Base-by-base conservation (phyloP, 2,329 filamentous ascomycete species). In the Orbilia quercus region DNA sequence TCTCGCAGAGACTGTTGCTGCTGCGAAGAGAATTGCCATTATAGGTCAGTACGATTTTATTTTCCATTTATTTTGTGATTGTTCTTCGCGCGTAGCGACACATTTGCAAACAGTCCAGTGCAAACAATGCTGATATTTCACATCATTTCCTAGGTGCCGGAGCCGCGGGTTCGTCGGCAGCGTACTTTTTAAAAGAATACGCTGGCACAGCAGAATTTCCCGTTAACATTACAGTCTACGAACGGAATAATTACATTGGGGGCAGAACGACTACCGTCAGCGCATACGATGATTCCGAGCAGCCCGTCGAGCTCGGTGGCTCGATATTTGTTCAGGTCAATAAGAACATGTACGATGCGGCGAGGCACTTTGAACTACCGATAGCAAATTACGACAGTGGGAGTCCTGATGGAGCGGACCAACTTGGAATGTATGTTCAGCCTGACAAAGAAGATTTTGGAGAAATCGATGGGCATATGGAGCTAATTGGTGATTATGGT, bases 301-400 rank as follows among this genome's bases (percentile, higher is more conserved):
- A 88, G 40, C 90, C 90, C 0, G 86, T 96, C 36, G 95, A 99
- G 80, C 84, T 98, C 0, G 95, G 95, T 14, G 95, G 91, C 9
- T 94, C 90, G 74, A 96, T 98, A 77, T 99, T 98, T 79, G 91
- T 98, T 47, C 80, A 89, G 53, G 86, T 90, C 45, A 99, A 98
- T 79, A 83, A 88, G 40, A 96, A 96, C 77, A 85, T 99, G 40
- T 87, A 89, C 77, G 88, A 90, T 62, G 90, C 92, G 0, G 88
- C 87, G 6, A 81, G 85, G 31, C 84, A 86, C 12, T 92, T 96
- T 79, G 87, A 87, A n/a, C 86, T 99, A 2, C 82, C 83, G 0
- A 82, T 87, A 1, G 82, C 80, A n/a, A 81, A 81, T 7, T 81
- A 80, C 1, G 82, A 83, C 16, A 80, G 82, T 31, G 79, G 82